A percentile compares a stretch with the other conserved stretches of the same genome.
These are phyloP conservation scores for Yamadazyma takamatsuzukensis DNA, from an alignment of 805 yeast species.

Conservation along the genomic window DNA sequence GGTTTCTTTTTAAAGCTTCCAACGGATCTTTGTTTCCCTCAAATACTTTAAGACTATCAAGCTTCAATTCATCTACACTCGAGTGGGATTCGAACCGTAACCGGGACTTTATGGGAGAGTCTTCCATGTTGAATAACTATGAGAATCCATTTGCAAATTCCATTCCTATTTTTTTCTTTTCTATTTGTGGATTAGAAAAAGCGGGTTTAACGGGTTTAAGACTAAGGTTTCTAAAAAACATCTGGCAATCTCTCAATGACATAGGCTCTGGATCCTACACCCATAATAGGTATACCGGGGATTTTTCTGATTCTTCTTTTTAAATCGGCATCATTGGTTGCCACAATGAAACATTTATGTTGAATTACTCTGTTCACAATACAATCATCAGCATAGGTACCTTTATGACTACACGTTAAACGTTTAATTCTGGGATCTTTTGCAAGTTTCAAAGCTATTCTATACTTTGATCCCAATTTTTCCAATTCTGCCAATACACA, in stretches of 20 bases:
- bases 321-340: slow-evolving; percentile 96
- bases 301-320: slow-evolving; percentile 92
- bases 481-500: slow-evolving; percentile 98
- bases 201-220: too few species aligned
- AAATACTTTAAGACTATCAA: too few species aligned
- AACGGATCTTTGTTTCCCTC: too few species aligned
- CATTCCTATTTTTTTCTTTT: too few species aligned
- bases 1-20: too few species aligned
- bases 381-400: slow-evolving; percentile 98
- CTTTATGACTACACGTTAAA: slow-evolving; percentile 85
- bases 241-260: slow-evolving; percentile 94
- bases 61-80: too few species aligned
- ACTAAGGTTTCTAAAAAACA: slow-evolving; percentile 56
- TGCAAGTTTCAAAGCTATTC: slow-evolving; percentile 90
- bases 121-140: too few species aligned
- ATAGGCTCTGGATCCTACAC: slow-evolving; percentile 91
- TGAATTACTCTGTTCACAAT: slow-evolving; percentile 88
- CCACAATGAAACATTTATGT: slow-evolving; percentile 95
- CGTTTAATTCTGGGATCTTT: slow-evolving; percentile 90
- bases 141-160: too few species aligned
- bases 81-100: too few species aligned
- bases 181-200: too few species aligned
- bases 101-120: too few species aligned
- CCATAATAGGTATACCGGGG: slow-evolving; percentile 96
- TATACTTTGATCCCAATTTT: slow-evolving; percentile 88